These are phyloP conservation scores for Fonsecaea multimorphosa DNA, from an alignment of 2,329 filamentous ascomycete species.

Conservation along the genomic window DNA sequence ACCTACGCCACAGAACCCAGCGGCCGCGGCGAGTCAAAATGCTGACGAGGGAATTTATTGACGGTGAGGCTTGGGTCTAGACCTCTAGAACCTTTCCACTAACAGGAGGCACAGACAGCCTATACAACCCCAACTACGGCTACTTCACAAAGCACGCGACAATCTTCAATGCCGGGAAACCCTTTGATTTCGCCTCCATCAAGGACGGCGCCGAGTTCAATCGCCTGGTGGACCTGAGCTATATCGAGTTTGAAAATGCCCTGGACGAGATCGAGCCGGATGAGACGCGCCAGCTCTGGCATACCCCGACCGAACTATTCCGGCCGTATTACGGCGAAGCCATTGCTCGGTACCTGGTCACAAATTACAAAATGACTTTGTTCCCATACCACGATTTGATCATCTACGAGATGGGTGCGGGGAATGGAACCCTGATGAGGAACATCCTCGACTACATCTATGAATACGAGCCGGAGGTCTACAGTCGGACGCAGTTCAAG, in stretches of 20 bases:
- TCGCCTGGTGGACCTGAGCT: conserved; percentile 74
- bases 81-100: conserved; percentile 6
- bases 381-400: conserved; percentile 97
- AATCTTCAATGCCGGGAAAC: conserved; percentile 90
- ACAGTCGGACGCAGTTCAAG: conserved; percentile 89
- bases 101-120: conserved; percentile 69
- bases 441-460: conserved; percentile 98
- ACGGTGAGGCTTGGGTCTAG: conserved; percentile 63
- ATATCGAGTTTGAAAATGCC: conserved; percentile 86
- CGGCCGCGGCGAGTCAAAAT: conserved; percentile 91
- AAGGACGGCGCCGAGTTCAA: conserved; percentile 87
- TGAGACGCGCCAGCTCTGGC: conserved; percentile 90
- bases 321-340: conserved; percentile 96
- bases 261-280: conserved; percentile 76
- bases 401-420: conserved; percentile 98
- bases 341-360: conserved; percentile 91
- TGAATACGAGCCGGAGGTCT: conserved; percentile 85
- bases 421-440: conserved; percentile 95
- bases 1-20: conserved; percentile 73
- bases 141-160: conserved; percentile 97
- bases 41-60: conserved; percentile 96
- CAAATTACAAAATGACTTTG: conserved; percentile 91
- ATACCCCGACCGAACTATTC: conserved; percentile 97
- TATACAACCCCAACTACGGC: conserved; percentile 93
- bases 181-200: conserved; percentile 84